Evolutionary conservation across 129 eudicot genomes (phyloP), one percentile per base, ranked within the genome.

Genomic region (Chrysanthemum lavandulifolium): DNA sequence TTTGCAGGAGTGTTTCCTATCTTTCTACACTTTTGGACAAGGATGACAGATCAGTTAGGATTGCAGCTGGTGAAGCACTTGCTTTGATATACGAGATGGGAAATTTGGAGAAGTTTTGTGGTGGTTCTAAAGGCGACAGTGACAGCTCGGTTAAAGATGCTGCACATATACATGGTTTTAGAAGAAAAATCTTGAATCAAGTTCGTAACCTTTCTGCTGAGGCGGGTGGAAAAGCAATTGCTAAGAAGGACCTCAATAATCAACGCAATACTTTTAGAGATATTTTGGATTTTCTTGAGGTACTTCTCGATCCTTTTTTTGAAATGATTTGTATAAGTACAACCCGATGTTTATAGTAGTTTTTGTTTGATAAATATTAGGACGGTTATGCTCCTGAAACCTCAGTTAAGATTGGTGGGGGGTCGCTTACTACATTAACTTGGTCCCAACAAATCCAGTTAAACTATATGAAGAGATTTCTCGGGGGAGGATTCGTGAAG

Each of bases 1-100:
- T 7, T 23, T 71, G 76, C 87, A 94, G 99, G 91, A 90, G 88
- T 5, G 80, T 94, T 36, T 67, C 96, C 47, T 90, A 87, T 40
- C 77, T 94, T 21, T 86, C 91, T 3, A 82, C 86, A 36, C 82
- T 90, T 19, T 77, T 94, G 61, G 99, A 94, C 31, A 94, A 90
- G 83, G 91, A 90, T 61, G 99, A 94, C 76, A 83, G 99, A 77
- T 73, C 88, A 10, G 83, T 86, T n/a, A 88, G 97, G 60, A 88
- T 91, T 63, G 97, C 87, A 11, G 95, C 91, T 18, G 97, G 95
- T 67, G 97, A 91, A 82, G 95, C 95, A 21, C 91, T 91, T 80
- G 95, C 95, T 29, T 59, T 86, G 68, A 84, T 88, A 66, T 91
- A 82, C 67, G 97, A 91, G 73, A 76, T 78, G 2, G 90, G 88